Base-by-base conservation (phyloP, 805 yeast genomes). In the Kodamaea leandrae region DNA sequence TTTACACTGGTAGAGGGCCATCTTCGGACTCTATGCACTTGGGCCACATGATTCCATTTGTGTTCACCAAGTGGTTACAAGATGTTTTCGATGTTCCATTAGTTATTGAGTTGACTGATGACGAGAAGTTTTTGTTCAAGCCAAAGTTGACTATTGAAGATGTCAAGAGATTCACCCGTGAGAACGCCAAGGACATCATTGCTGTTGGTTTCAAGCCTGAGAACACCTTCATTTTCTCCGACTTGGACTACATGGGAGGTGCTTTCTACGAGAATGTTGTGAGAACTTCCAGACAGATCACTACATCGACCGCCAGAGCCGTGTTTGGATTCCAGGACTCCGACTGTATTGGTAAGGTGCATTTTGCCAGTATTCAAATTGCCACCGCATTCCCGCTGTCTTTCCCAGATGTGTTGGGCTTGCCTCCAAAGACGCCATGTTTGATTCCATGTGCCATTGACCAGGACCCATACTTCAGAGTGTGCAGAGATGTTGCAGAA, bases 361-460 rank as follows among this genome's bases (percentile, higher is more conserved):
- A 91, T 63, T 93, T 90, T 68, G 97, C 98, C 12, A 86, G 96
- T 25, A 80, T 93, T 55, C 99, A 93, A 71, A 93, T 95, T 57
- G 86, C 97, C 18, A 82, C 97, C 13, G 95, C 96, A 1, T 91
- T 93, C 72, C 95, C 96, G 44, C 86, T 91, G 36, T 86, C 97
- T 10, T 93, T 87, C 77, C 99, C 98, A 2, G 96, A 83, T 49
- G 85, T 93, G 17, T 77, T 93, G 53, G 96, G 87, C 5, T 67
- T 83, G 55, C 87, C 95, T 34, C 72, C 82, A 36, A 93, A 90
- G 70, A 88, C 97, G 0, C 98, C 96, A 47, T 88, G 96, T 66
- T 73, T 93, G 63, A 93, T 93, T 63, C 99, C 99, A 28, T 93
- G 99, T 75, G 99, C 99, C 36, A 93, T 93, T 61, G 99, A 93